Evolutionary conservation across 192 early-diverging fungal species (phyloP), one percentile per base, ranked within the genome.

Genomic region (Coemansia sp.): DNA sequence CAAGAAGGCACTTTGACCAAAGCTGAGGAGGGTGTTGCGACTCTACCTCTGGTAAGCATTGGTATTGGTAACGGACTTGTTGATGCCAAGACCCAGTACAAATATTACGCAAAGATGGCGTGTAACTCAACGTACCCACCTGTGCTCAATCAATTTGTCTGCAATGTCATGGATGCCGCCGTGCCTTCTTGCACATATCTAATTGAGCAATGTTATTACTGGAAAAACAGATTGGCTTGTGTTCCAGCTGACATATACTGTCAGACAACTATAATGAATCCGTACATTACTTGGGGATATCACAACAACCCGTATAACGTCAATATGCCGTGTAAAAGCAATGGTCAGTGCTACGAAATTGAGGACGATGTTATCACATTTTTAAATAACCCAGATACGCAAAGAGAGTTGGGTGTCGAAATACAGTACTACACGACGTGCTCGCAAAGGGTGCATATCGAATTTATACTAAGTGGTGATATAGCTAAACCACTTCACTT

Each of bases 221-320:
- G 87, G 70, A 84, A 90, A 74, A 90, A 78, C 63, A 71, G 87
- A n/a, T 88, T 93, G 42, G 87, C 87, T 21, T 96, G 96, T 81
- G 83, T 93, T 37, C 93, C 96, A 39, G 91, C 92, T 23, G 75
- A 84, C 8, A 72, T 90, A 30, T 95, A 94, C 87, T 98, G 96
- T 83, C 89, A 96, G 86, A 87, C 85, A 66, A 87, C 93, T 74
- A 88, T 96, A 40, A 63, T 70, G 30, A 28, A 55, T 9, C 26
- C 52, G 23, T 55, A 55, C 52, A 90, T 90, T 6, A 94, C 92
- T 82, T 90, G 91, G 76, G 85, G 87, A 73, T 88, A 91, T 5
- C 92, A 91, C 21, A 84, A 88, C 75, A 98, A 98, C 82, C 91
- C 92, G 57, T 99, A 99, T 84, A 96, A 99, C 77, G 90, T 99